Evolutionary conservation across 352 stramenopile genomes (phyloP).

Genomic region (Phytophthora brassicae): DNA sequence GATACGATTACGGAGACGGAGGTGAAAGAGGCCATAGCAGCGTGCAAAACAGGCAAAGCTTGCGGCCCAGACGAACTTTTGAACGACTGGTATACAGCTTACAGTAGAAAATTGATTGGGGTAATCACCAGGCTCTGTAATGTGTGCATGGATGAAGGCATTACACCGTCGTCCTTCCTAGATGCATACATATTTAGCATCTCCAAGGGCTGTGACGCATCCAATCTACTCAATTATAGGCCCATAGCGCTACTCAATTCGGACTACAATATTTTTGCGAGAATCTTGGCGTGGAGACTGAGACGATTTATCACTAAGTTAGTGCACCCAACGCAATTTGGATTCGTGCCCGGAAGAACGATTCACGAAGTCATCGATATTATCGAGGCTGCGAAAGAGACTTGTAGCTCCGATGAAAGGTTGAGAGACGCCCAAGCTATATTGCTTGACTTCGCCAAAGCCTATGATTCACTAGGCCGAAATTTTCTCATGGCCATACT

Average conservation of each 20-base stretch:
- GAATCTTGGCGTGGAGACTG: constrained; percentile 4
- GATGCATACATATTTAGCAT: constrained; percentile 5
- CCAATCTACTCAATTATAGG: constrained; percentile 2
- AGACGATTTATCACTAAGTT: background rate
- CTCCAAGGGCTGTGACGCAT: background rate
- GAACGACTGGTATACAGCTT: constrained; percentile 3
- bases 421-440: background rate
- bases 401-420: background rate
- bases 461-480: constrained; percentile 7
- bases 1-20: background rate
- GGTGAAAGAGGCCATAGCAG: background rate
- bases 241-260: constrained; percentile 1
- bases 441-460: constrained; percentile 11
- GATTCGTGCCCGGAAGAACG: background rate
- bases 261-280: constrained; percentile 7
- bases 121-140: background rate
- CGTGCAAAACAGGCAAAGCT: background rate
- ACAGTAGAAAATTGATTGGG: background rate
- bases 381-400: background rate
- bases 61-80: background rate
- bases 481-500: constrained; percentile 6
- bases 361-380: constrained; percentile 13
- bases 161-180: background rate
- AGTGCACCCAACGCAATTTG: background rate
- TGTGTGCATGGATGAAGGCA: background rate